These are phyloP conservation scores for Pleurotus tuber-regium DNA, from an alignment of 768 basidiomycete species.

Conservation along the genomic window DNA sequence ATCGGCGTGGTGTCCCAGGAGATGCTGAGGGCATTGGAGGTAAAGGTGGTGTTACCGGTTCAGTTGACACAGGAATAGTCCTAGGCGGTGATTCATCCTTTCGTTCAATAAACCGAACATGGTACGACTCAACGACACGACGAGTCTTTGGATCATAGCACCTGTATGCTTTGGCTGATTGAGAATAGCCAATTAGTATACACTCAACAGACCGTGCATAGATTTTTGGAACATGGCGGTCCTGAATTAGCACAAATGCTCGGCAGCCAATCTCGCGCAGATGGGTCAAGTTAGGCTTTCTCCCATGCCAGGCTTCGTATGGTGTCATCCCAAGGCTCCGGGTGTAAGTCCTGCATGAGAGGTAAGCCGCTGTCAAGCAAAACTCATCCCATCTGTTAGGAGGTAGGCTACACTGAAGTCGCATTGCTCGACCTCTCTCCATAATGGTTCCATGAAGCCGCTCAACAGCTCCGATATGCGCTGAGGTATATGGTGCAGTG, in stretches of 20 bases:
- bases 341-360: background rate
- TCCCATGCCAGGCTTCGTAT: constrained; percentile 18
- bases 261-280: constrained; percentile 30
- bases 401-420: constrained; percentile 20
- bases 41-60: background rate
- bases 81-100: background rate
- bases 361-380: background rate
- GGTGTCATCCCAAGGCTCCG: constrained; percentile 14
- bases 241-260: constrained; percentile 31
- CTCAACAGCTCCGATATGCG: constrained; percentile 34
- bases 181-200: constrained; percentile 34
- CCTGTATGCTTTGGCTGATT: constrained; percentile 29
- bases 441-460: constrained; percentile 32
- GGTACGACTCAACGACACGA: constrained; percentile 19
- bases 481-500: constrained; percentile 32
- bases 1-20: background rate
- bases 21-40: too few species aligned
- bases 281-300: constrained; percentile 24
- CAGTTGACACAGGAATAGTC: background rate
- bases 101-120: constrained; percentile 24
- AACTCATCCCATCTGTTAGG: constrained; percentile 21
- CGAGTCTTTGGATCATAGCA: constrained; percentile 23
- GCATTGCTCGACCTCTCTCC: constrained; percentile 26
- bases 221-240: constrained; percentile 27
- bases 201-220: constrained; percentile 26